Conservation (phyloP, 371 early-diverging fungal species). For the Rhizopus arrhizus region DNA sequence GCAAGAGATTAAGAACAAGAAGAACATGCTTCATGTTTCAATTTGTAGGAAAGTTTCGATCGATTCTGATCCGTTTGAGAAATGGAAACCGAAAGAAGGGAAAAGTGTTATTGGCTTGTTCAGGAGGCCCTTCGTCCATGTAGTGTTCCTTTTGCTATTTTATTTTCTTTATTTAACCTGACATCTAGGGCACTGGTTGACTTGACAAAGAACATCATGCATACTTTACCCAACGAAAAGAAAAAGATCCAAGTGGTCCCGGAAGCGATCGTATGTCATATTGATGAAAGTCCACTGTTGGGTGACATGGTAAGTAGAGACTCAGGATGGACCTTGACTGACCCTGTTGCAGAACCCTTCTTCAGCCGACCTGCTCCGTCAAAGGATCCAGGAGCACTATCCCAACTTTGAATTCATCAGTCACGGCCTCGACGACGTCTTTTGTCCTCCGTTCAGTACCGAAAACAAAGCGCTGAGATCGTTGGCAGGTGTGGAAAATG, state of each 20-base stretch:
- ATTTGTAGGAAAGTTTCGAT: constrained; percentile 70
- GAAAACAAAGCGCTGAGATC: constrained; percentile 28
- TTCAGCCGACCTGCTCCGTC: constrained; percentile 30
- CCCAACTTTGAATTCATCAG: constrained; percentile 30
- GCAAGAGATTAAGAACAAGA: background rate
- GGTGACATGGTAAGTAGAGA: constrained; percentile 31
- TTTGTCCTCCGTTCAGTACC: constrained; percentile 29
- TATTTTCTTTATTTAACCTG: constrained; percentile 7
- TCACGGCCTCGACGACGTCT: constrained; percentile 37
- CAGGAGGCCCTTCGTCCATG: constrained; percentile 85
- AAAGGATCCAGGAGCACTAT: constrained; percentile 38
- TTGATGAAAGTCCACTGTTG: constrained; percentile 72
- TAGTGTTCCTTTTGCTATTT: constrained; percentile 26
- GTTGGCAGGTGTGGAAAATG: constrained; percentile 26
- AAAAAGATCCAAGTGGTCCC: constrained; percentile 58
- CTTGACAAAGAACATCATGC: constrained; percentile 62
- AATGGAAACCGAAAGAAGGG: constrained; percentile 37
- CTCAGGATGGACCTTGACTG: background rate
- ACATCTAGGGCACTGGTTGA: constrained; percentile 57
- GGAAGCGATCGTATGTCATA: constrained; percentile 67
- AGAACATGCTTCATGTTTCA: constrained; percentile 67
- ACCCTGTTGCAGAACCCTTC: background rate
- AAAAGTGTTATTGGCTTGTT: constrained; percentile 77
- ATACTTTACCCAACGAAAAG: constrained; percentile 47
- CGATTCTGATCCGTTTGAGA: constrained; percentile 44